Base-by-base conservation (phyloP, 352 stramenopile species). In the Pseudoperonospora humuli region DNA sequence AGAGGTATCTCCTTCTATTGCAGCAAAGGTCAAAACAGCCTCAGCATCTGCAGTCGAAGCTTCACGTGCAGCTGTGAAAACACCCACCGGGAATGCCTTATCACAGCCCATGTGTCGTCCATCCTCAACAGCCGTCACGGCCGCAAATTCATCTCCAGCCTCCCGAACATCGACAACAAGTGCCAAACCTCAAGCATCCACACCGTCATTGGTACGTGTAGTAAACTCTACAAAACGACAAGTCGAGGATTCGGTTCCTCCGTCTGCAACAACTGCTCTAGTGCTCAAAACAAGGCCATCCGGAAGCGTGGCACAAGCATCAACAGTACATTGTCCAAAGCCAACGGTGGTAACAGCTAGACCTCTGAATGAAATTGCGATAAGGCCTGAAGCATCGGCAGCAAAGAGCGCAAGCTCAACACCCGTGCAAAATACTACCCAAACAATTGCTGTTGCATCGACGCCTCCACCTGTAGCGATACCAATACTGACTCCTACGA, bases 401-500 rank as follows among this genome's bases (percentile, higher is more conserved):
- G 23, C 20, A 29, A 50, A 19, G 19, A 42, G 13, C 32, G 23
- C 11, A 7, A 36, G 1, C 10, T 20, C 34, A 39, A 15, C 24
- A 28, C 19, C 27, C 9, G 32, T 34, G 11, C 42, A 1, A 44
- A 52, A 14, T 54, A 34, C 33, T 24, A 24, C 40, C 1, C 34
- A 13, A 1, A 19, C 28, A 36, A 39, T 11, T 17, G 27, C 19
- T 38, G 23, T 41, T 26, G 38, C 18, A 23, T 47, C 39, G 35
- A 11, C 33, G n/a, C 34, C 27, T 34, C 14, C 14, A 17, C 13
- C 31, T 20, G 17, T n/a, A 11, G 8, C 31, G 39, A 2, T 13
- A 40, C 25, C 46, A 41, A 7, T 26, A 24, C 29, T 14, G 34
- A n/a, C 32, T 6, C 15, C 42, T 0, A 60, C 37, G 8, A 56